Evolutionary conservation across 2,329 filamentous ascomycete species (phyloP), one percentile per base, ranked within the genome.

Genomic region (Colletotrichum sp.): DNA sequence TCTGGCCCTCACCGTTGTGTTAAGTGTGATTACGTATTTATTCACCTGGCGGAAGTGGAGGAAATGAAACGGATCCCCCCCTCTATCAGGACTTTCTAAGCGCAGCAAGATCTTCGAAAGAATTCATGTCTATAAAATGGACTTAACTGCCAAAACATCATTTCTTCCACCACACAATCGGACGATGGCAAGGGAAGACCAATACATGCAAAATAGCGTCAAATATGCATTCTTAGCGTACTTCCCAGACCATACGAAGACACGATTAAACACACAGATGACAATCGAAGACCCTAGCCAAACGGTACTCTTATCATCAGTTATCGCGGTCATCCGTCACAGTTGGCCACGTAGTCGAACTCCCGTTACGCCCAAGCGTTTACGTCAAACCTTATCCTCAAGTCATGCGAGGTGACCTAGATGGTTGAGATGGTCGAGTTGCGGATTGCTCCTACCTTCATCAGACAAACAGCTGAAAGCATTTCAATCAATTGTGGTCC

Each of bases 351-450:
- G 39, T 44, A 44, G n/a, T n/a, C 18, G 18, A 18, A n/a, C n/a
- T 3, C 5, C 39, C 5, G 5, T n/a, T 10, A 10, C 6, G 39
- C 18, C 9, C 1, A 12, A 10, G 5, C 5, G 0, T 10, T 1
- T 44, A 44, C 39, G 5, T 3, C 9, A 44, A n/a, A 18, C 39
- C 9, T 3, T 2, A n/a, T 44, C 9, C 18, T n/a, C 18, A 3
- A n/a, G 5, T n/a, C 9, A 49, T 49, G 18, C 39, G 9, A n/a
- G 9, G 2, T n/a, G 2, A n/a, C 4, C 18, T 12, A n/a, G 9
- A n/a, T 44, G 3, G 18, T n/a, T n/a, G 8, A 28, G 26, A 28
- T 28, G 26, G 26, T 28, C 26, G 26, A 28, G 26, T 28, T 28
- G 26, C 26, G 26, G 26, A 28, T 28, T 28, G 26, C 39, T 12